These are phyloP conservation scores for Phaeotremella skinneri DNA, from an alignment of 768 basidiomycete genomes.

Conservation along the genomic window DNA sequence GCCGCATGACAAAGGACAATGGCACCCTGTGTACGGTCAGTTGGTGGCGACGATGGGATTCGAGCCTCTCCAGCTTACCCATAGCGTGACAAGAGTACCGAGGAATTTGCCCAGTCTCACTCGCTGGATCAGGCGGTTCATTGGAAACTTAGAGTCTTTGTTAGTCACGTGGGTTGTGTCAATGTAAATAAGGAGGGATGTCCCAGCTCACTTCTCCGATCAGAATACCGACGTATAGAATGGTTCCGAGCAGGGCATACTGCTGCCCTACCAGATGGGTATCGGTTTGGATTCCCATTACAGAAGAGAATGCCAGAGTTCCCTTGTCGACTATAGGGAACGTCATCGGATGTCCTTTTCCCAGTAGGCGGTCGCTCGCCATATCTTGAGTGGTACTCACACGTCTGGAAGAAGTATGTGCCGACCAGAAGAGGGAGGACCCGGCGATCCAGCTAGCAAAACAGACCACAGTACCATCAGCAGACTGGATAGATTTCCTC, in stretches of 20 bases:
- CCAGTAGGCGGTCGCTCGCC: background rate
- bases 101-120: constrained; percentile 59
- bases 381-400: constrained; percentile 10
- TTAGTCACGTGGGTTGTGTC: constrained; percentile 12
- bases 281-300: constrained; percentile 51
- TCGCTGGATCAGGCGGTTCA: constrained; percentile 57
- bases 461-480: background rate
- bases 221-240: constrained; percentile 31
- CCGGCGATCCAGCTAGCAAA: constrained; percentile 24
- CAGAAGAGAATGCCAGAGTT: constrained; percentile 39
- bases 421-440: constrained; percentile 29
- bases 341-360: background rate
- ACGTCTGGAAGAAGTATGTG: constrained; percentile 42
- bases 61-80: constrained; percentile 8
- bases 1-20: constrained; percentile 58
- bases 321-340: constrained; percentile 36
- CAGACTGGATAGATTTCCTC: background rate
- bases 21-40: constrained; percentile 55
- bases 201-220: constrained; percentile 21
- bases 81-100: constrained; percentile 53
- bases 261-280: constrained; percentile 57
- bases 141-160: constrained; percentile 57
- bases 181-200: background rate
- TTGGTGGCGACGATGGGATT: constrained; percentile 30
- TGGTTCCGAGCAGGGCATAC: constrained; percentile 55